Evolutionary conservation across 345 rosid genomes (phyloP).

Genomic region (Eucalyptus shirleyi): DNA sequence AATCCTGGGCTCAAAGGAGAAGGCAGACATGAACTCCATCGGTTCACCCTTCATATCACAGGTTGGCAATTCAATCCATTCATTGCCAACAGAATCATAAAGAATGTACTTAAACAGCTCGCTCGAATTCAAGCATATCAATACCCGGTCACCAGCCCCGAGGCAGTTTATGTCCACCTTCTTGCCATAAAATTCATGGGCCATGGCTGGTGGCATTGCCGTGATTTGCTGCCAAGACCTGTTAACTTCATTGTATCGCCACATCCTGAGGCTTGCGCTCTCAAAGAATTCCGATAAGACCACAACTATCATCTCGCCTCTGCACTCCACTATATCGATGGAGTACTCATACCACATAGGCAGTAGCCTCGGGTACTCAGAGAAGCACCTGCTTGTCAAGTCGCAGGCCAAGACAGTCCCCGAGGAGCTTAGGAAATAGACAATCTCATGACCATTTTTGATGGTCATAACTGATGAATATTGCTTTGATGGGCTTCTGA

Average conservation of each 20-base stretch:
- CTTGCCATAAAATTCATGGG: constrained; percentile 66
- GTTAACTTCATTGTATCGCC: constrained; percentile 43
- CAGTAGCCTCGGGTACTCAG: constrained; percentile 66
- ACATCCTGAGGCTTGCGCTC: constrained; percentile 71
- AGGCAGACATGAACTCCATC: constrained; percentile 66
- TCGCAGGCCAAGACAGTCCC: constrained; percentile 67
- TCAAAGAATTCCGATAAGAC: constrained; percentile 68
- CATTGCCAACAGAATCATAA: constrained; percentile 28
- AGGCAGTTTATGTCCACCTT: constrained; percentile 79
- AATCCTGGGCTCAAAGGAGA: constrained; percentile 77
- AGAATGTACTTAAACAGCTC: constrained; percentile 42
- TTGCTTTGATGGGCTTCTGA: constrained; percentile 82
- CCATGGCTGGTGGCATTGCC: constrained; percentile 78
- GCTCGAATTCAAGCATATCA: constrained; percentile 57
- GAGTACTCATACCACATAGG: constrained; percentile 68
- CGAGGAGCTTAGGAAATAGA: constrained; percentile 63
- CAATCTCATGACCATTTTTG: constrained; percentile 30
- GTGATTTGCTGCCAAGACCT: constrained; percentile 48
- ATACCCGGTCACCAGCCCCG: constrained; percentile 46
- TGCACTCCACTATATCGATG: constrained; percentile 64
- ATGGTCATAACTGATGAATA: constrained; percentile 59
- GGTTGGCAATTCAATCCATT: constrained; percentile 56
- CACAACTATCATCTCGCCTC: constrained; percentile 57
- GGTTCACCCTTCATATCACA: constrained; percentile 41
- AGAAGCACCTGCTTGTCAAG: constrained; percentile 30